Percentiles rank a stretch among this genome's conserved stretches.
phyloP scores from a whole-genome alignment of 768 basidiomycete genomes.

The Nevesoporus exiguus region DNA sequence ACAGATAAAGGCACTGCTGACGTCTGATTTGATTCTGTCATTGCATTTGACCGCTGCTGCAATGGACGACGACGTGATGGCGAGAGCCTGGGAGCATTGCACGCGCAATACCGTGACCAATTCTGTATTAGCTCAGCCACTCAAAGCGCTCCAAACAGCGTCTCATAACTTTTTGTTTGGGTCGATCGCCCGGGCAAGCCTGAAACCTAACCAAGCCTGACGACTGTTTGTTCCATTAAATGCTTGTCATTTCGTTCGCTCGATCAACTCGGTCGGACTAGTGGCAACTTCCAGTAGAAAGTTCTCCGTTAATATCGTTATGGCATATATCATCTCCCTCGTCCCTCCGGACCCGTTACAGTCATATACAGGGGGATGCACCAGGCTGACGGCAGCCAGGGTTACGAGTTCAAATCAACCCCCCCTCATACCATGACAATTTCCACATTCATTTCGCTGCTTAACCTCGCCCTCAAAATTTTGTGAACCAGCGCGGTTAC shows the following conservation, averaged over 20 bases:
- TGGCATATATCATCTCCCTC: conserved; percentile 23
- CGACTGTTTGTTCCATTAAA: conserved; percentile 11
- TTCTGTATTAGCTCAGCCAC: conserved; percentile 23
- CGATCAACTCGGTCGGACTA: conserved; percentile 4
- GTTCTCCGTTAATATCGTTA: conserved; percentile 31
- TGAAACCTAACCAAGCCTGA: conserved; percentile 16
- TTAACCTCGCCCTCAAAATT: conserved; percentile 18
- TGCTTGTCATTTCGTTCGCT: conserved; percentile 10
- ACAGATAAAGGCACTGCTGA: conserved; percentile 20
- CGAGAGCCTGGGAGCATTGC: conserved; percentile 14
- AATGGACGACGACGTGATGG: conserved; percentile 12
- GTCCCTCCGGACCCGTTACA: conserved; percentile 29
- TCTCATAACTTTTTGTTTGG: conserved; percentile 4
- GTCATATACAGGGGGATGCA: conserved; percentile 31
- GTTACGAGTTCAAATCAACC: conserved; percentile 10
- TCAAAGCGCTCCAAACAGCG: conserved; percentile 8
- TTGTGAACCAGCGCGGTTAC: conserved; percentile 26
- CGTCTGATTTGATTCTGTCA: conserved; percentile 27
- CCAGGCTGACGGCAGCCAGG: conserved; percentile 26
- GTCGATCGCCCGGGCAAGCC: conserved; percentile 23
- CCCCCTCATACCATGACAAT: conserved; percentile 13
- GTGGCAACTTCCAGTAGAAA: conserved; percentile 13
- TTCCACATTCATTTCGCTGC: conserved; percentile 22
- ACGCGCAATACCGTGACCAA: not conserved
- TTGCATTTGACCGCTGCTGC: conserved; percentile 12